These are phyloP conservation scores for Boletus sp. DNA, from an alignment of 768 basidiomycete genomes.

Conservation along the genomic window DNA sequence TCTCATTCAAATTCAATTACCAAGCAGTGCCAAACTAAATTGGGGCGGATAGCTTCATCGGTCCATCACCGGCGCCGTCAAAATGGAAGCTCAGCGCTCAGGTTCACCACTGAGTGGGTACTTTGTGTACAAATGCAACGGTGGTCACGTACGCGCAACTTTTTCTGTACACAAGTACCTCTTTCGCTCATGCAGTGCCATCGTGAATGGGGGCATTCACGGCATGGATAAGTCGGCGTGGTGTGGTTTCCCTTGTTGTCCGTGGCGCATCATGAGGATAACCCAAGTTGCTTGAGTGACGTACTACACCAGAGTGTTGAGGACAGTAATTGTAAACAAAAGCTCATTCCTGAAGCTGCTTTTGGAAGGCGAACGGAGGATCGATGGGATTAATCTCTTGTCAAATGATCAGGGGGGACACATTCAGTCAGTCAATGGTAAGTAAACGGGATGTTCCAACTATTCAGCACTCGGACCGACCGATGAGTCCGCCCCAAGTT, in stretches of 20 bases:
- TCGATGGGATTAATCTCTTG: background rate
- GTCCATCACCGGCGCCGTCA: constrained; percentile 4
- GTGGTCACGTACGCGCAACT: constrained; percentile 10
- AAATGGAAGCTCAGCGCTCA: constrained; percentile 17
- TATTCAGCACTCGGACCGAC: background rate
- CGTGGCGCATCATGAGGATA: constrained; percentile 12
- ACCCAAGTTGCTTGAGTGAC: constrained; percentile 7
- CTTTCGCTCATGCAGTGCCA: constrained; percentile 1
- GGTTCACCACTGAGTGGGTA: background rate
- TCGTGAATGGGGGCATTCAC: constrained; percentile 9
- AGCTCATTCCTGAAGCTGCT: background rate
- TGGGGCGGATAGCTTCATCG: constrained; percentile 1
- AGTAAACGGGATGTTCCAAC: background rate
- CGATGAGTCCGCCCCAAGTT: background rate
- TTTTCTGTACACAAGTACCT: background rate
- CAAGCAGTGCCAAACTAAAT: constrained; percentile 3
- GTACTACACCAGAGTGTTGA: too few relatives aligned
- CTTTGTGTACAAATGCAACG: background rate
- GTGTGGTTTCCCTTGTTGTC: constrained; percentile 14
- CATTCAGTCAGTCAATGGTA: constrained; percentile 1
- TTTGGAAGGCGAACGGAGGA: background rate
- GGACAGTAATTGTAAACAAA: background rate
- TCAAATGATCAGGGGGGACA: background rate
- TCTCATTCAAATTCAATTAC: background rate
- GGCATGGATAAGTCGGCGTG: constrained; percentile 27